These are phyloP conservation scores for Lactuca sativa DNA, from an alignment of 129 eudicot species.

Conservation along the genomic window DNA sequence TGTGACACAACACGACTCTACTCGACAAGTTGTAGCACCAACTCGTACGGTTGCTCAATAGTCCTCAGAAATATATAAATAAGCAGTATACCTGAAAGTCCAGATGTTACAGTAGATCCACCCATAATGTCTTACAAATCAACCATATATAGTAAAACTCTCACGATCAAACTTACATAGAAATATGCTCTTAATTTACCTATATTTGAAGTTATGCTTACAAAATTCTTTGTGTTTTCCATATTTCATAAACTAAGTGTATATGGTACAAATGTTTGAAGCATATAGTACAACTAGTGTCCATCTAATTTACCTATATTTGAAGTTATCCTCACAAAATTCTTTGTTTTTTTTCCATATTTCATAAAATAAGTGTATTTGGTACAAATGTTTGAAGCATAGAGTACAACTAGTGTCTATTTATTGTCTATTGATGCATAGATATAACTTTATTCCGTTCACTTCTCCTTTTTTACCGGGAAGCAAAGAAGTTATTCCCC, in stretches of 20 bases:
- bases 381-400: background rate
- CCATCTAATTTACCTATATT: background rate
- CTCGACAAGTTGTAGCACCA: too few species aligned
- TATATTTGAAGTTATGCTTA: conserved; percentile 1
- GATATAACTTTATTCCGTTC: background rate
- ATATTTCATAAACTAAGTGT: background rate
- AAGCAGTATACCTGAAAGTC: too few species aligned
- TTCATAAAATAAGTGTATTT: background rate
- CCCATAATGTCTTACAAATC: too few species aligned
- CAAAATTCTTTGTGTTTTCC: background rate
- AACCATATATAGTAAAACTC: too few species aligned
- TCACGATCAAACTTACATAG: background rate
- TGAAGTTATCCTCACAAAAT: conserved; percentile 1
- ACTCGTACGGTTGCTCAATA: too few species aligned
- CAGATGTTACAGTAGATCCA: too few species aligned
- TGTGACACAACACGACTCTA: too few species aligned
- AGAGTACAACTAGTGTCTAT: background rate
- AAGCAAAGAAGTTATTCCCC: conserved; percentile 25
- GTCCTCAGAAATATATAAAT: too few species aligned
- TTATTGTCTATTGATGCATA: too few species aligned
- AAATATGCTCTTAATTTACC: background rate
- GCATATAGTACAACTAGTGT: background rate
- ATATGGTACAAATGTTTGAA: too few species aligned
- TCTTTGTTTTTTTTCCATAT: background rate
- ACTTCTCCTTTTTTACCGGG: background rate